phyloP scores from a whole-genome alignment of 148 eudicot genomes.

The Hydrangea macrophylla region DNA sequence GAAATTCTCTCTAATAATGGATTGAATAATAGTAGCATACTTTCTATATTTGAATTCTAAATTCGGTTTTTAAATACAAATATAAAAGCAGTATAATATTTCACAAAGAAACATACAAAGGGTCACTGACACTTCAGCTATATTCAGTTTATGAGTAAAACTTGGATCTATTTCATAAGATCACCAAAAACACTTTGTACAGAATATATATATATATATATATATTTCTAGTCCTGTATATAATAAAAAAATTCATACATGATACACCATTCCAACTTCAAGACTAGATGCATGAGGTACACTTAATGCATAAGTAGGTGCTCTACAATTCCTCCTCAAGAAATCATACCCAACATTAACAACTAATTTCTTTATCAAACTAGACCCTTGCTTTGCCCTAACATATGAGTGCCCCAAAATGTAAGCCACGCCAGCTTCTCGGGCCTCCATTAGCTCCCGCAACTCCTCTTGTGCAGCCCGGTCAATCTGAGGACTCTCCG shows the following conservation, averaged over 20 bases:
- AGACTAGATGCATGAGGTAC: constrained; percentile 92
- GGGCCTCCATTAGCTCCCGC: constrained; percentile 79
- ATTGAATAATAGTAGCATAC: no score
- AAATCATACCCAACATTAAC: constrained; percentile 80
- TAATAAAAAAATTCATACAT: constrained; percentile 41
- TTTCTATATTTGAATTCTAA: no score
- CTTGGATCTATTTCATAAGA: no score
- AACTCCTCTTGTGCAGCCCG: constrained; percentile 51
- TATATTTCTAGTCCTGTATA: no score
- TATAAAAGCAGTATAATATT: no score
- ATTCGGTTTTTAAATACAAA: no score
- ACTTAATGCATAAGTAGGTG: constrained; percentile 56
- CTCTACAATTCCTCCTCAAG: constrained; percentile 78
- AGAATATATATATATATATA: no score
- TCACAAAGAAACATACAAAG: no score
- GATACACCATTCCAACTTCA: constrained; percentile 93
- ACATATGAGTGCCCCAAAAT: constrained; percentile 86
- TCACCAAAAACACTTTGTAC: no score
- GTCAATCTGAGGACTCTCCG: constrained; percentile 68
- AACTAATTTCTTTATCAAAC: constrained; percentile 65
- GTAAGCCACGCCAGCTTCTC: constrained; percentile 85
- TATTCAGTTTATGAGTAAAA: no score
- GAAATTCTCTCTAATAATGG: no score
- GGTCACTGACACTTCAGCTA: no score
- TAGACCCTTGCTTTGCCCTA: constrained; percentile 76